phyloP scores from a whole-genome alignment of 257 asterid species.

The Solanum rostratum region DNA sequence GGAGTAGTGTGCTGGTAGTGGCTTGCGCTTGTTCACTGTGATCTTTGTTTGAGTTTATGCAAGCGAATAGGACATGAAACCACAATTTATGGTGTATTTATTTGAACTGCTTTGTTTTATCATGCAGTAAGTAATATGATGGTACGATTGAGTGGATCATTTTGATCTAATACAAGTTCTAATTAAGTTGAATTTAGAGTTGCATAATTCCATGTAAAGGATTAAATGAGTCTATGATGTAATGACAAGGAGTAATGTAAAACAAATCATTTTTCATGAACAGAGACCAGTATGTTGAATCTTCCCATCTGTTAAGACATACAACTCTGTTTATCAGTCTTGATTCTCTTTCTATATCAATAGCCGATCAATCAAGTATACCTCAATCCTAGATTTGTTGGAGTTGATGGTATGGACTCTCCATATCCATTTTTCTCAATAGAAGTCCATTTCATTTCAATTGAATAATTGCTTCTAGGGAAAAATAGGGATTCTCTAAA shows the following conservation, averaged over 20 bases:
- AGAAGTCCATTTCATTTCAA: background rate
- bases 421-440: background rate
- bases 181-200: background rate
- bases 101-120: background rate
- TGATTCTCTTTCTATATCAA: background rate
- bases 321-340: background rate
- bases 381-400: background rate
- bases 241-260: background rate
- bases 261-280: background rate
- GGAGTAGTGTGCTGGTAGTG: background rate
- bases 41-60: background rate
- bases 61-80: background rate
- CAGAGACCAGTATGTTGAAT: background rate
- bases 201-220: background rate
- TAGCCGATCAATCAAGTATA: background rate
- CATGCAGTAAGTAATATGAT: background rate
- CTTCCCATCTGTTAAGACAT: background rate
- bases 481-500: background rate
- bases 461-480: background rate
- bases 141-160: background rate
- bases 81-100: background rate
- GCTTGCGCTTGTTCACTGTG: background rate
- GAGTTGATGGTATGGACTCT: background rate
- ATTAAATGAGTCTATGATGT: background rate
- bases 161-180: background rate